These are phyloP conservation scores for Strobilomyces echinocephalus DNA, from an alignment of 768 basidiomycete species.

Conservation along the genomic window DNA sequence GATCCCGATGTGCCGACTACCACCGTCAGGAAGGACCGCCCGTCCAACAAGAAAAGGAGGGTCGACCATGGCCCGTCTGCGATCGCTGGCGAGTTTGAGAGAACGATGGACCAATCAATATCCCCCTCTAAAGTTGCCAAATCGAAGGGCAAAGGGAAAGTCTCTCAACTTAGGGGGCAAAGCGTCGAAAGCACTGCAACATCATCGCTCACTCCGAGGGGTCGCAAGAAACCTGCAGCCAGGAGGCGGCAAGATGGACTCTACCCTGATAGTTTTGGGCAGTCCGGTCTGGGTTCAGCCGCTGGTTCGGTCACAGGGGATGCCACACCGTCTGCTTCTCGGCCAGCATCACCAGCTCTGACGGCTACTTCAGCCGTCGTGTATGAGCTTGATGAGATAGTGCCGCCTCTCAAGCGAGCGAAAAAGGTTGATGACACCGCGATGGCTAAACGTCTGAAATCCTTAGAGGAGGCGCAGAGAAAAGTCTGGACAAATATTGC, in stretches of 20 bases:
- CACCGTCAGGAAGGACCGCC: slow-evolving; percentile 37
- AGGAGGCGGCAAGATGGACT: slow-evolving; percentile 54
- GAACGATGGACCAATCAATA: slow-evolving; percentile 34
- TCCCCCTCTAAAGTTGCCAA: slow-evolving; percentile 34
- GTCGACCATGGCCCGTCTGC: slow-evolving; percentile 41
- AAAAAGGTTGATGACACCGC: slow-evolving; percentile 71
- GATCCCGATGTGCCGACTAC: slow-evolving; percentile 45
- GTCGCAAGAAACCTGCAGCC: slow-evolving; percentile 51
- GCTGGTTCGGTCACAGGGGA: slow-evolving; percentile 55
- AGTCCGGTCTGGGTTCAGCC: slow-evolving; percentile 47
- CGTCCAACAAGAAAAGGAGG: slow-evolving; percentile 58
- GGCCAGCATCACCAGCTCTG: slow-evolving; percentile 62
- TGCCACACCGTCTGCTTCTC: slow-evolving; percentile 62
- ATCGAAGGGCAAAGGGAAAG: slow-evolving; percentile 52
- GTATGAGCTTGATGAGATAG: slow-evolving; percentile 65
- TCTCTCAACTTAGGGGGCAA: slow-evolving; percentile 43
- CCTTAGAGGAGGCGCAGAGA: slow-evolving; percentile 76
- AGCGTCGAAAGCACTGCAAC: slow-evolving; percentile 51
- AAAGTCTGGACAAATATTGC: slow-evolving; percentile 92
- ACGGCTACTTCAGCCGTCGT: slow-evolving; percentile 55
- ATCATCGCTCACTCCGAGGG: slow-evolving; percentile 42
- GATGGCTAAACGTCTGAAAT: slow-evolving; percentile 70
- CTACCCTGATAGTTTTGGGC: slow-evolving; percentile 48
- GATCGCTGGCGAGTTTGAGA: slow-evolving; percentile 48
- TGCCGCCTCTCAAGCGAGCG: slow-evolving; percentile 69